phyloP scores from a whole-genome alignment of 1,139 yeast genomes.

The Sugiyamaella pinicola region DNA sequence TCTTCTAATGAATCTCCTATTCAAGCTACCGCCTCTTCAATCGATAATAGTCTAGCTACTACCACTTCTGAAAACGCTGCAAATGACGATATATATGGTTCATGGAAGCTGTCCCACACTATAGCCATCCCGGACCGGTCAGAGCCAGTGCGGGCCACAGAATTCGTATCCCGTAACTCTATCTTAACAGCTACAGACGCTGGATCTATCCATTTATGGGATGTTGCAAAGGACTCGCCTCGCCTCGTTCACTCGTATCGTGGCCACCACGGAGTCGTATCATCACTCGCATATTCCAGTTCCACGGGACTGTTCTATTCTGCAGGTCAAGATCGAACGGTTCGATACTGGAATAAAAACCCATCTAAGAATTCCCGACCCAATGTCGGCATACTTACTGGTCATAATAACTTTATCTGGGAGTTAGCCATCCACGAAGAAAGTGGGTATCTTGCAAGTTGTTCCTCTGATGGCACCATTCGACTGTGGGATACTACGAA shows the following conservation, averaged over 20 bases:
- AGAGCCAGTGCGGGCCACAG: slow-evolving; percentile 27
- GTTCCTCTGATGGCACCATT: slow-evolving; percentile 37
- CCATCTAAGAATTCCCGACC: slow-evolving; percentile 12
- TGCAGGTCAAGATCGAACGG: slow-evolving; percentile 32
- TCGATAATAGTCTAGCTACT: not conserved
- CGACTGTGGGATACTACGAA: slow-evolving; percentile 32
- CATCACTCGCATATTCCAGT: slow-evolving; percentile 30
- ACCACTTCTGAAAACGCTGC: not conserved
- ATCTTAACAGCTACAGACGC: slow-evolving; percentile 32
- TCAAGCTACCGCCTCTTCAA: not conserved
- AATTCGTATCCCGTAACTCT: slow-evolving; percentile 22
- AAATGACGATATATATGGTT: not conserved
- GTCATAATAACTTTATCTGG: slow-evolving; percentile 32
- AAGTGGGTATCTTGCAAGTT: slow-evolving; percentile 32
- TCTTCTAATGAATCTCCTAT: not conserved
- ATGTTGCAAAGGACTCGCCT: slow-evolving; percentile 23
- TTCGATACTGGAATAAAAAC: slow-evolving; percentile 23
- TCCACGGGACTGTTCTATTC: slow-evolving; percentile 29
- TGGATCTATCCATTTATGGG: slow-evolving; percentile 34
- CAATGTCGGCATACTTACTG: slow-evolving; percentile 23
- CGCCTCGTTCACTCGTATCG: slow-evolving; percentile 21
- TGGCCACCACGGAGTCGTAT: slow-evolving; percentile 33
- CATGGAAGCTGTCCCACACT: slow-evolving; percentile 16
- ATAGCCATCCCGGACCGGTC: slow-evolving; percentile 18
- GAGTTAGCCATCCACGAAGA: slow-evolving; percentile 31